phyloP scores from a whole-genome alignment of 306 rosid species.

The Argentina anserina region DNA sequence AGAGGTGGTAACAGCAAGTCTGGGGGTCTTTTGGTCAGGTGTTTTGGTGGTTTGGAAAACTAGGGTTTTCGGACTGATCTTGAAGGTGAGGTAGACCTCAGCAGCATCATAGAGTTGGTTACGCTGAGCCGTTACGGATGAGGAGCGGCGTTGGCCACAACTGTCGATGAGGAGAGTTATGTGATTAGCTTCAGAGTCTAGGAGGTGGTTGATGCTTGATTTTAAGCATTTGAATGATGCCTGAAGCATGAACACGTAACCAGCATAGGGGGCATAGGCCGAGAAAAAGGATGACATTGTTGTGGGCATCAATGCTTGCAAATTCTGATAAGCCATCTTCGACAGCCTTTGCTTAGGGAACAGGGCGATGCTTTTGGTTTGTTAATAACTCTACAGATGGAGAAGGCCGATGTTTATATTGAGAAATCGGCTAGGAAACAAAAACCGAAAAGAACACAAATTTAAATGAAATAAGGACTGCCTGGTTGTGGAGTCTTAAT shows the following conservation, averaged over 20 bases:
- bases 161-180: conserved; percentile 24
- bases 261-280: conserved; percentile 33
- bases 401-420: too few species aligned
- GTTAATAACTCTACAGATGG: too few species aligned
- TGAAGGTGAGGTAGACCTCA: conserved; percentile 29
- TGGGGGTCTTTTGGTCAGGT: conserved; percentile 25
- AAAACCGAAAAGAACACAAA: too few species aligned
- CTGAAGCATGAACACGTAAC: conserved; percentile 25
- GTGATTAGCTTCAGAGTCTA: background rate
- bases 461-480: too few species aligned
- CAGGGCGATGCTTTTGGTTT: too few species aligned
- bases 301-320: background rate
- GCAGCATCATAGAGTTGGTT: conserved; percentile 15
- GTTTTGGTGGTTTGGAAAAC: conserved; percentile 22
- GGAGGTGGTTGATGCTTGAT: conserved; percentile 18
- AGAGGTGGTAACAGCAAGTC: conserved; percentile 16
- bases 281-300: conserved; percentile 32
- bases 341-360: too few species aligned
- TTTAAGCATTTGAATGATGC: background rate
- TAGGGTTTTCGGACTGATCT: conserved; percentile 17
- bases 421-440: too few species aligned
- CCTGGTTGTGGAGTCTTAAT: too few species aligned
- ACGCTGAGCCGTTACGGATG: background rate
- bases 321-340: background rate
- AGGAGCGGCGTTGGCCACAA: background rate